phyloP scores from a whole-genome alignment of 306 rosid species.

The Malus asiatica region DNA sequence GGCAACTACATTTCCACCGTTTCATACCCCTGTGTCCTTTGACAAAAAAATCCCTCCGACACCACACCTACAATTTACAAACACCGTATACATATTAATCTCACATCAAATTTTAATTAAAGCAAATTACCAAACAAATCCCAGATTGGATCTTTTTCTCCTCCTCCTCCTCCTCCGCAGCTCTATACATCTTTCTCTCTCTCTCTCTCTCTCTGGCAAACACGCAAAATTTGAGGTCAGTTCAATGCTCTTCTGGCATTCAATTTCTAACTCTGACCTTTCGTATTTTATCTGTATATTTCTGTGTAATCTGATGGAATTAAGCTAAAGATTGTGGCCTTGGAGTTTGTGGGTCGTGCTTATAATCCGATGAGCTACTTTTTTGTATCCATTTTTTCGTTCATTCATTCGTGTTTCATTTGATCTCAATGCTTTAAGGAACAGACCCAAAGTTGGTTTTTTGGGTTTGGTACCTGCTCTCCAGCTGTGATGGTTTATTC shows the following conservation, averaged over 20 bases:
- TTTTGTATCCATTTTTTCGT: neutral
- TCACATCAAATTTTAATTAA: neutral
- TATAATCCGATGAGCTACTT: neutral
- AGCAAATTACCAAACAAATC: neutral
- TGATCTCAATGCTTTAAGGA: neutral
- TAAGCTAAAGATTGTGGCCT: neutral
- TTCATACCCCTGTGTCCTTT: no score
- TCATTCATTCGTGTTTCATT: neutral
- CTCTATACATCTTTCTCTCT: conserved; percentile 3
- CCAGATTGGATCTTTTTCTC: conserved; percentile 28
- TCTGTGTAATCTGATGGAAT: neutral
- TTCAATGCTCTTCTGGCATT: conserved; percentile 10
- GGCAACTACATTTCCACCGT: neutral
- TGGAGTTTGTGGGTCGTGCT: neutral
- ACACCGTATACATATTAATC: neutral
- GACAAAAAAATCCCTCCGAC: neutral
- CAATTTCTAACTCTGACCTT: neutral
- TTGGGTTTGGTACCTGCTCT: neutral
- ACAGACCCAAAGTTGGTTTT: neutral
- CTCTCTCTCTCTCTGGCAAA: neutral
- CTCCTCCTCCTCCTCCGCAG: conserved; percentile 12
- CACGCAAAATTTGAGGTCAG: conserved; percentile 20
- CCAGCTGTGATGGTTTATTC: neutral
- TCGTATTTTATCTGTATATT: neutral
- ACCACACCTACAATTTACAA: neutral